A percentile compares a stretch with the other conserved stretches of the same genome.
phyloP scores from a whole-genome alignment of 1,284 basidiomycete genomes.

The Tilletia indica region DNA sequence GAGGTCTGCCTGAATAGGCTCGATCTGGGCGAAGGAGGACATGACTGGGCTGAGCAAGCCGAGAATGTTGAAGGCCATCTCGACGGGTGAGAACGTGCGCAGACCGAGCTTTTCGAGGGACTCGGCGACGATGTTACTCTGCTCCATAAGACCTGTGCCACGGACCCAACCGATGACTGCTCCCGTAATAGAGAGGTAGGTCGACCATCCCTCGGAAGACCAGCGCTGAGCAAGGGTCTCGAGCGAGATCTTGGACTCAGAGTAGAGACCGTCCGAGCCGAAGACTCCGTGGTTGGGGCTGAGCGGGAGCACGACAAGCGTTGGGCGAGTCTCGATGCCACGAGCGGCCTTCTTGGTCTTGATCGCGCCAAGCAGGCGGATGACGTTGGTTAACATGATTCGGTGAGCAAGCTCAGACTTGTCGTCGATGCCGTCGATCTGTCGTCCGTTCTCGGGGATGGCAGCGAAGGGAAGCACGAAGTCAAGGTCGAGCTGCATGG shows the following conservation, averaged over 20 bases:
- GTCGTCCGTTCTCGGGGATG: constrained; percentile 94
- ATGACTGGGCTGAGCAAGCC: constrained; percentile 97
- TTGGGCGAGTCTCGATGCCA: constrained; percentile 93
- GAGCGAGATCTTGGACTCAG: constrained; percentile 95
- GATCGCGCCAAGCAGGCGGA: constrained; percentile 91
- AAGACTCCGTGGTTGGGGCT: constrained; percentile 98
- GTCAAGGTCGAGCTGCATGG: constrained; percentile 89
- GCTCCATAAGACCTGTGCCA: constrained; percentile 95
- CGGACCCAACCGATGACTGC: constrained; percentile 85
- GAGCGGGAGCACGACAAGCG: constrained; percentile 92
- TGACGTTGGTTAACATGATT: constrained; percentile 74
- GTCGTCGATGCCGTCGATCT: constrained; percentile 95
- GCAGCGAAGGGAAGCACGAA: constrained; percentile 98
- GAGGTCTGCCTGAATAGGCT: constrained; percentile 92
- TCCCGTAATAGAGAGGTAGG: constrained; percentile 95
- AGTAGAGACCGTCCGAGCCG: constrained; percentile 95
- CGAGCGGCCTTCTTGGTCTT: constrained; percentile 96
- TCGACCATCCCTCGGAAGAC: constrained; percentile 92
- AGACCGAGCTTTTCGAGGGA: constrained; percentile 90
- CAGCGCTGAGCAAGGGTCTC: constrained; percentile 98
- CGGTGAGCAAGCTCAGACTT: constrained; percentile 96
- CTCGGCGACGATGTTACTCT: constrained; percentile 90
- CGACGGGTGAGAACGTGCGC: constrained; percentile 96
- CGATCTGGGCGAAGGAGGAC: constrained; percentile 99
- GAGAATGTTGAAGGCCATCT: constrained; percentile 99